Conservation (phyloP, 2,329 filamentous ascomycete genomes). For the Paramyrothecium sp. region DNA sequence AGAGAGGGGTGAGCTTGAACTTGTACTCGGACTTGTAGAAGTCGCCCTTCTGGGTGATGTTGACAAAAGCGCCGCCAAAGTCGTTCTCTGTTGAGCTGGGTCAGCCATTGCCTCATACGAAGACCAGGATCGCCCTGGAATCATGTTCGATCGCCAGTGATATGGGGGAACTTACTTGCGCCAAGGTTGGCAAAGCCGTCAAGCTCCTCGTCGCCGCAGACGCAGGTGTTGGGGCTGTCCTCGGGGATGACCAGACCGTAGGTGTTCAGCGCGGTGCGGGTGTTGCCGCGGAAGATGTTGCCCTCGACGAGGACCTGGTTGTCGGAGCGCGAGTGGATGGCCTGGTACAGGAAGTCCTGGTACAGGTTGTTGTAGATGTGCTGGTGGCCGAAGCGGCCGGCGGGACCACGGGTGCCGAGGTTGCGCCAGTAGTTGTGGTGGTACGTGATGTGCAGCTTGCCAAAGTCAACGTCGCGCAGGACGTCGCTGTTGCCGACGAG, state of each 20-base stretch:
- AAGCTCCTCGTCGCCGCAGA: conserved; percentile 51
- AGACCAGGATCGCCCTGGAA: too few species aligned
- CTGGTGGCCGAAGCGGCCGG: conserved; percentile 47
- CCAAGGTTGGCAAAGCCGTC: conserved; percentile 55
- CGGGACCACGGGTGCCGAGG: conserved; percentile 43
- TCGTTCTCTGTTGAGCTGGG: conserved; percentile 33
- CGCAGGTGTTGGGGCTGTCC: conserved; percentile 52
- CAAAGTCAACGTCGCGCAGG: conserved; percentile 38
- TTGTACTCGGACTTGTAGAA: conserved; percentile 48
- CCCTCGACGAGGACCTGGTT: conserved; percentile 49
- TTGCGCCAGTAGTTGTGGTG: conserved; percentile 49
- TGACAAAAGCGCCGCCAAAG: conserved; percentile 44
- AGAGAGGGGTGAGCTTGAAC: conserved; percentile 45
- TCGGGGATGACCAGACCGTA: conserved; percentile 55
- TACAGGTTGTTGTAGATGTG: conserved; percentile 51
- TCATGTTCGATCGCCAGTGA: too few species aligned
- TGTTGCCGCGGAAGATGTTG: conserved; percentile 46
- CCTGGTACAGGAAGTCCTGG: conserved; percentile 44
- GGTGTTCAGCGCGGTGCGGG: conserved; percentile 48
- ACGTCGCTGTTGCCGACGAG: conserved; percentile 39
- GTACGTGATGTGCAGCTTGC: conserved; percentile 45
- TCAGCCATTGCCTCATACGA: conserved; percentile 7
- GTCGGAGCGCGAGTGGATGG: conserved; percentile 46
- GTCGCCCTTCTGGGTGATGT: conserved; percentile 50
- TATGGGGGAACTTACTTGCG: conserved; percentile 36